Base-by-base conservation (phyloP, 257 asterid genomes). In the Cruciata laevipes region DNA sequence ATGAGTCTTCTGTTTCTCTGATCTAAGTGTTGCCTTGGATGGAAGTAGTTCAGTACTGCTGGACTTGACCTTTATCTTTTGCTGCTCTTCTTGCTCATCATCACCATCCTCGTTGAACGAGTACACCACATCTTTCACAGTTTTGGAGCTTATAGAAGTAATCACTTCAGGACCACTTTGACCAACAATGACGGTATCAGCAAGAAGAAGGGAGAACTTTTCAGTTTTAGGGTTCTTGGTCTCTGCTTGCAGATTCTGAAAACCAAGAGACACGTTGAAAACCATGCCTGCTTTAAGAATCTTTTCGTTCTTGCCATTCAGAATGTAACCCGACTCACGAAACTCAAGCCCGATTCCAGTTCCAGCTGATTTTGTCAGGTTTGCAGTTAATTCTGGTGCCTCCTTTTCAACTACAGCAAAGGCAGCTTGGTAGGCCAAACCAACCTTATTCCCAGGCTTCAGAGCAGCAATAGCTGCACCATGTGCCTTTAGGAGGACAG, bases 301-400 rank as follows among this genome's bases (percentile, higher is more conserved):
- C 38, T 76, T 67, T 14, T 87, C 92, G 68, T 87, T 87, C 74
- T 85, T 89, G 3, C 82, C 78, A 78, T 83, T 87, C 12, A 89
- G 83, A 71, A 53, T 72, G 74, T 83, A 69, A 37, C 90, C 84
- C 10, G 95, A 79, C 69, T 89, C 96, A 17, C 96, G 95, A 27
- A 89, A 89, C 85, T 89, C 96, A 44, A 89, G 73, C 42, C 96
- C 96, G 33, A 87, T 87, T 65, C 96, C 95, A 0, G 95, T 83
- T 70, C 96, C 96, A 53, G 90, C 95, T 59, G 95, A 78, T 83
- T 87, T 89, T 13, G 88, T 85, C 69, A 89, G 74, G 73, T 79
- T 80, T 4, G 86, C 71, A 9, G 78, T 69, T 55, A 85, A 71
- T 44, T 88, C 88, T 16, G 96, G 95, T 32, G 91, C 88, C 16